Conservation (phyloP, 345 rosid species). For the Geranium brycei region DNA sequence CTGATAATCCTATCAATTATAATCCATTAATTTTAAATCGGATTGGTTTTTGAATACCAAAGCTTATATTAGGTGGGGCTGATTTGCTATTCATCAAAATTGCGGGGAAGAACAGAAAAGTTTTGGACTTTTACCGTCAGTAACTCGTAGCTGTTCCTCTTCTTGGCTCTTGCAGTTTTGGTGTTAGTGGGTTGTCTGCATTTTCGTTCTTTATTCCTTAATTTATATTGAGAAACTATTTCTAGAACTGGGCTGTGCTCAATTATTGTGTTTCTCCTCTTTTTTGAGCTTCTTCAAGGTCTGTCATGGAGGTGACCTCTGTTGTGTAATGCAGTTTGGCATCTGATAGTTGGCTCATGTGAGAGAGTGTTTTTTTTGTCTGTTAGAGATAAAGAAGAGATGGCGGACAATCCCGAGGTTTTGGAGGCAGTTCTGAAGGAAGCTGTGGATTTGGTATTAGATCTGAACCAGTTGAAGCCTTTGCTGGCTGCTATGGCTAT, state of each 20-base stretch:
- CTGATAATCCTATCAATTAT: too few relatives aligned
- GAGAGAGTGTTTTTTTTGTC: conserved; percentile 3
- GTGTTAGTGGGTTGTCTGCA: conserved; percentile 25
- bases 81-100: not conserved
- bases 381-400: conserved; percentile 8
- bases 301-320: not conserved
- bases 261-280: not conserved
- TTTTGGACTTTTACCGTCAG: conserved; percentile 18
- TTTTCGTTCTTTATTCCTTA: conserved; percentile 7
- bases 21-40: too few relatives aligned
- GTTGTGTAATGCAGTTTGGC: not conserved
- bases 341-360: not conserved
- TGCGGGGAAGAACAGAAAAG: not conserved
- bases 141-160: conserved; percentile 18
- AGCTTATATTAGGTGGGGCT: not conserved
- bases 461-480: conserved; percentile 35
- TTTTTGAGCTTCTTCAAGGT: not conserved
- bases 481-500: not conserved
- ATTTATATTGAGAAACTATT: not conserved
- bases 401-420: conserved; percentile 70
- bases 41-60: too few relatives aligned
- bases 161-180: conserved; percentile 18
- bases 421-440: conserved; percentile 92
- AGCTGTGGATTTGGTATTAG: conserved; percentile 96
- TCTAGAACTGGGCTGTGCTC: conserved; percentile 7